phyloP scores from a whole-genome alignment of 2,329 filamentous ascomycete genomes.

The Ramichloridium luteum region DNA sequence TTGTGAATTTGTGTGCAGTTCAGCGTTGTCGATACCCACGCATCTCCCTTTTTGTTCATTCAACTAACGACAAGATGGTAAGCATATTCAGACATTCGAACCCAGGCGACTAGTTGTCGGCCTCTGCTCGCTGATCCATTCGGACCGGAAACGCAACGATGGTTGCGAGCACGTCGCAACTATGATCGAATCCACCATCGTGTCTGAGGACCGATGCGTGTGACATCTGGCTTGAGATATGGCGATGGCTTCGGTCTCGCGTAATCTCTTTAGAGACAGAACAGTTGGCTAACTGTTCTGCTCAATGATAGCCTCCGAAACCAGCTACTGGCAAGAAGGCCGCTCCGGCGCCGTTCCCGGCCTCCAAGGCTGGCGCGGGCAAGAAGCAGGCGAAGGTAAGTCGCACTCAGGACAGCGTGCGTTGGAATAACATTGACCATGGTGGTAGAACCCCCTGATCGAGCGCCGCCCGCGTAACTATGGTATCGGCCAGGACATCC shows the following conservation, averaged over 20 bases:
- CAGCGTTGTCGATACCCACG: too few relatives aligned
- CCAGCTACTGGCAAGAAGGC: conserved; percentile 72
- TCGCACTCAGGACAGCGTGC: conserved; percentile 23
- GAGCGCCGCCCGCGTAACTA: conserved; percentile 97
- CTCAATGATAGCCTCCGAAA: conserved; percentile 99
- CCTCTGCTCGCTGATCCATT: conserved; percentile 17
- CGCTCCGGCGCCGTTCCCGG: conserved; percentile 90
- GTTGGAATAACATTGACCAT: conserved; percentile 7
- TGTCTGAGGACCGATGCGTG: conserved; percentile 16
- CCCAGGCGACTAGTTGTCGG: conserved; percentile 11
- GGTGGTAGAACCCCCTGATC: conserved; percentile 82
- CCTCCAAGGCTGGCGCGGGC: conserved; percentile 69
- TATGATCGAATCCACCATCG: conserved; percentile 15
- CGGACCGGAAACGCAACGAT: too few relatives aligned
- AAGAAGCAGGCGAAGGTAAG: conserved; percentile 97
- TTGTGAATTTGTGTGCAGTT: not conserved
- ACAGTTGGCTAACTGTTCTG: conserved; percentile 95
- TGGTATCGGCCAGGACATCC: conserved; percentile 97
- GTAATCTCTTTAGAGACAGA: conserved; percentile 76
- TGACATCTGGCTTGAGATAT: conserved; percentile 41
- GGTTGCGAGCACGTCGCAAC: too few relatives aligned
- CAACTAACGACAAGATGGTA: conserved; percentile 16
- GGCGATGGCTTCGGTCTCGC: conserved; percentile 41
- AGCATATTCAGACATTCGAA: conserved; percentile 8
- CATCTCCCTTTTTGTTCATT: conserved; percentile 3